A percentile compares a stretch with the other conserved stretches of the same genome.
phyloP scores from a whole-genome alignment of 768 basidiomycete species.

The Pulveroboletus ravenelii region DNA sequence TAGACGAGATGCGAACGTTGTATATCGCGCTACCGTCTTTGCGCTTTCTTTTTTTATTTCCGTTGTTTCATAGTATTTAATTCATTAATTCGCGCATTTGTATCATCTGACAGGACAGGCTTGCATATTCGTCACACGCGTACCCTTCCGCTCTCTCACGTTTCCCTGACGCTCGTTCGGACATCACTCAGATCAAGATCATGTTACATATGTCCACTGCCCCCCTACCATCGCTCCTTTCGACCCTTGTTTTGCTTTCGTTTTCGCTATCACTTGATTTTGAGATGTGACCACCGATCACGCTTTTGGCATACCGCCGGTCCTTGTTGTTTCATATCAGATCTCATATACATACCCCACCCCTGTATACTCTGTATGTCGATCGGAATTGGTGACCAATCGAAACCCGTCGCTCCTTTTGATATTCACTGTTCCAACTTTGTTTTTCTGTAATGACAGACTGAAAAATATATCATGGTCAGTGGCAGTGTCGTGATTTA shows the following conservation, averaged over 20 bases:
- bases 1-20: constrained; percentile 11
- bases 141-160: constrained; percentile 5
- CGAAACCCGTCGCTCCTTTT: too few relatives aligned
- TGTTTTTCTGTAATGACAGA: too few relatives aligned
- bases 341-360: too few relatives aligned
- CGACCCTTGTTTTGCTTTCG: background rate
- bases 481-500: too few relatives aligned
- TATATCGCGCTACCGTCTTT: constrained; percentile 3
- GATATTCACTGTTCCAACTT: too few relatives aligned
- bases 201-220: constrained; percentile 2
- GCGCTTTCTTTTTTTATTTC: background rate
- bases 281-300: too few relatives aligned
- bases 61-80: constrained; percentile 27
- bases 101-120: constrained; percentile 15
- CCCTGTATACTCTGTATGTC: too few relatives aligned
- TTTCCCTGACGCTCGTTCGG: background rate
- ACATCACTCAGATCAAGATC: constrained; percentile 2
- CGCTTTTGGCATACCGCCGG: too few relatives aligned
- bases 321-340: too few relatives aligned
- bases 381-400: too few relatives aligned
- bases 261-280: too few relatives aligned
- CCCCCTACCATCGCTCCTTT: constrained; percentile 2
- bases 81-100: constrained; percentile 15
- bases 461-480: too few relatives aligned
- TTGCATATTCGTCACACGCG: constrained; percentile 3